Evolutionary conservation across 208 protist genomes (phyloP).

Genomic region (Wallacemonas rigidus): DNA sequence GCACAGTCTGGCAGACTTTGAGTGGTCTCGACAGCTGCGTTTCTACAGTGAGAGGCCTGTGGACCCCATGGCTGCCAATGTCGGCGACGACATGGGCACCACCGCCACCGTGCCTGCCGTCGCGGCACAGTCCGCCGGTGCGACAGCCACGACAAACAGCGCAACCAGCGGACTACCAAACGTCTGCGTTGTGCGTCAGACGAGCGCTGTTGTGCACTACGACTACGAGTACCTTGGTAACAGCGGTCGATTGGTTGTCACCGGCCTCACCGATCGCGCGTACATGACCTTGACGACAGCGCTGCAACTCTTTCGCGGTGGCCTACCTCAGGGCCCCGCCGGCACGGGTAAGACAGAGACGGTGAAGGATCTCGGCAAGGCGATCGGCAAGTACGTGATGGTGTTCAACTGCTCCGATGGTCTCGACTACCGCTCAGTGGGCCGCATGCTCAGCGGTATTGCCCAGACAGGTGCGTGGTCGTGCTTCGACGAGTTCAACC

Average conservation of each 20-base stretch:
- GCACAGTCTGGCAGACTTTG: slow-evolving; percentile 92
- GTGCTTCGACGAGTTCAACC: slow-evolving; percentile 99
- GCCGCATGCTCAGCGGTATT: slow-evolving; percentile 95
- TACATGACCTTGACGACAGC: slow-evolving; percentile 98
- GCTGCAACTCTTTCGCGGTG: slow-evolving; percentile 94
- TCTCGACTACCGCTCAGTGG: slow-evolving; percentile 97
- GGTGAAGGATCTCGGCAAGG: slow-evolving; percentile 98
- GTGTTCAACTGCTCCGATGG: slow-evolving; percentile 99
- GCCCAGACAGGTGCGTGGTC: slow-evolving; percentile 98
- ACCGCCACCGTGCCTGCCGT: background rate
- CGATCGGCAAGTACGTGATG: slow-evolving; percentile 97
- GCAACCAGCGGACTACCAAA: slow-evolving; percentile 30
- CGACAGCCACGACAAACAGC: background rate
- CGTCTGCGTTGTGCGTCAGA: slow-evolving; percentile 93
- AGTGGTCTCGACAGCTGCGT: slow-evolving; percentile 96
- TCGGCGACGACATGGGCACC: background rate
- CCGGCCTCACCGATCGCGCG: slow-evolving; percentile 97
- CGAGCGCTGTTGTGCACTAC: slow-evolving; percentile 92
- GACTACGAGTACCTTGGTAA: slow-evolving; percentile 99
- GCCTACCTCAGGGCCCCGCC: slow-evolving; percentile 95
- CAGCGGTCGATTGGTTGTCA: slow-evolving; percentile 97
- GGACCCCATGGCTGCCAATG: background rate
- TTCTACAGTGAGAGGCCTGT: slow-evolving; percentile 91
- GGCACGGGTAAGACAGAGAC: slow-evolving; percentile 99
- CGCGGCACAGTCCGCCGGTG: too few relatives aligned